These are phyloP conservation scores for Anastatica hierochuntica DNA, from an alignment of 345 rosid species.

Conservation along the genomic window DNA sequence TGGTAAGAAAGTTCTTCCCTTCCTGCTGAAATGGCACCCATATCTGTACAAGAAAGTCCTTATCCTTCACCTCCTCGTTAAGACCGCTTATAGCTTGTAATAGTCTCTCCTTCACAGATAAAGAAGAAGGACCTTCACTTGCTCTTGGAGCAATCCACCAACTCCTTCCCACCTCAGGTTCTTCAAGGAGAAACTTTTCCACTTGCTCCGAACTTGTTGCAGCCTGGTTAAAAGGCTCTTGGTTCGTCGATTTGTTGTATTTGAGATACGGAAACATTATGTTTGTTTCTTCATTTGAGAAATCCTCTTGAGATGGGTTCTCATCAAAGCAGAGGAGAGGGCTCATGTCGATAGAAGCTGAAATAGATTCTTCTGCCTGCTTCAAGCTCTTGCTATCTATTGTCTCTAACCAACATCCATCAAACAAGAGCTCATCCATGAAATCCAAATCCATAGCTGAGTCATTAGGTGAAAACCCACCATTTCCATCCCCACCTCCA, in stretches of 20 bases:
- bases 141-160: constrained; percentile 73
- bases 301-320: constrained; percentile 30
- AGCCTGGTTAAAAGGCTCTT: too few species aligned
- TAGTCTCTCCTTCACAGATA: constrained; percentile 59
- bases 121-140: constrained; percentile 8
- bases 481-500: too few species aligned
- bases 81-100: constrained; percentile 53
- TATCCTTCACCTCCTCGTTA: constrained; percentile 56
- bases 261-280: too few species aligned
- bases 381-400: too few species aligned
- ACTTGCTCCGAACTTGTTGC: too few species aligned
- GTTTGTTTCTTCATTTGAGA: too few species aligned
- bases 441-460: too few species aligned
- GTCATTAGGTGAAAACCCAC: too few species aligned
- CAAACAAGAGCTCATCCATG: constrained; percentile 67
- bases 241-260: too few species aligned
- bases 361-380: too few species aligned
- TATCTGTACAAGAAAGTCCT: constrained; percentile 67
- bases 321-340: constrained; percentile 34
- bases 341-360: constrained; percentile 30
- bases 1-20: constrained; percentile 61
- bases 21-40: constrained; percentile 88
- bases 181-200: constrained; percentile 25
- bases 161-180: constrained; percentile 28
- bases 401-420: constrained; percentile 91